phyloP scores from a whole-genome alignment of 805 yeast species.

The Lipomyces kockii region DNA sequence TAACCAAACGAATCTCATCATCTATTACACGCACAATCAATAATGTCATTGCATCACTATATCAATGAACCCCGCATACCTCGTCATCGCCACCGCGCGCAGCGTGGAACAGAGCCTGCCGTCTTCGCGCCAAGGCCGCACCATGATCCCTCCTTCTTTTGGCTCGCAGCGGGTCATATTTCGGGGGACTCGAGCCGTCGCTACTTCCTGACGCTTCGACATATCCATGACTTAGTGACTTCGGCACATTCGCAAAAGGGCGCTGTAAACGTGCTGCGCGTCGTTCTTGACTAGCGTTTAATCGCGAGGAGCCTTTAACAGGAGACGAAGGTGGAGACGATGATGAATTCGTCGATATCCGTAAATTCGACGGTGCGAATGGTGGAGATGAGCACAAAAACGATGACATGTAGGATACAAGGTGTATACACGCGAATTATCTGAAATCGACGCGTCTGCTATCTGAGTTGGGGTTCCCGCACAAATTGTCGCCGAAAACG shows the following conservation, averaged over 20 bases:
- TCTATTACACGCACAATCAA: neutral
- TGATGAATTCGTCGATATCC: neutral
- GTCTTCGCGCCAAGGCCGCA: conserved; percentile 6
- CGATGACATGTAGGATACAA: neutral
- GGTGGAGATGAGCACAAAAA: conserved; percentile 8
- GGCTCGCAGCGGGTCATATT: conserved; percentile 22
- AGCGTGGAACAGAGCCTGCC: conserved; percentile 25
- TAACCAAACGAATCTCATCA: neutral
- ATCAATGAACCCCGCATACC: conserved; percentile 5
- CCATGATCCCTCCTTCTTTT: conserved; percentile 17
- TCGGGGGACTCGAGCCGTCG: neutral
- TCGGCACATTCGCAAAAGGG: conserved; percentile 17
- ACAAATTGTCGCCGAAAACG: too few relatives aligned
- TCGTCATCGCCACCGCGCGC: conserved; percentile 33
- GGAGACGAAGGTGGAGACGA: conserved; percentile 8
- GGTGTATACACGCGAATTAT: neutral
- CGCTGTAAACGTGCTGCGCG: conserved; percentile 24
- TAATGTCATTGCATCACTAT: neutral
- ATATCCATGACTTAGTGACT: conserved; percentile 3
- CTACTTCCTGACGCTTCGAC: neutral
- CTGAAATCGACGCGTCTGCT: neutral
- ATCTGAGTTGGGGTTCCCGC: neutral
- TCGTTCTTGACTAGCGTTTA: conserved; percentile 3
- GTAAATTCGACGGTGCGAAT: conserved; percentile 6
- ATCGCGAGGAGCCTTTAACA: neutral